Evolutionary conservation across 805 yeast species (phyloP).

Genomic region (Pichia membranifaciens): DNA sequence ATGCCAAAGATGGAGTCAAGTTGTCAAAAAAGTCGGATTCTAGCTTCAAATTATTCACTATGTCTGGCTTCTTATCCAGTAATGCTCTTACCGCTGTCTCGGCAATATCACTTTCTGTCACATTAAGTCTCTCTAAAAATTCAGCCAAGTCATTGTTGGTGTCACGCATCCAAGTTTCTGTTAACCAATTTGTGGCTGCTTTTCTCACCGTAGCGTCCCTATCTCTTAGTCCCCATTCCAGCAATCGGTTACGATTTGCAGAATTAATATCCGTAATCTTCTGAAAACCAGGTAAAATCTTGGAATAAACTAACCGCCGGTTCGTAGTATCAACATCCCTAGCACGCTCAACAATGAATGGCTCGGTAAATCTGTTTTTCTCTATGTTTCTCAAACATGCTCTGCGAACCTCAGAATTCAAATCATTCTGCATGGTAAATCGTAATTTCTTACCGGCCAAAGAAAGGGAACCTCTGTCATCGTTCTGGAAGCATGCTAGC

Average conservation of each 20-base stretch:
- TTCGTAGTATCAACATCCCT: conserved; percentile 70
- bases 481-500: conserved; percentile 67
- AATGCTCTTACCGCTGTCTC: conserved; percentile 60
- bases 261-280: conserved; percentile 48
- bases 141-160: conserved; percentile 67
- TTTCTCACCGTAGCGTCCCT: conserved; percentile 67
- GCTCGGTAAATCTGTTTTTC: conserved; percentile 46
- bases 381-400: conserved; percentile 72
- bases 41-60: conserved; percentile 53
- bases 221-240: conserved; percentile 84
- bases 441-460: conserved; percentile 44
- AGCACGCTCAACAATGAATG: conserved; percentile 69
- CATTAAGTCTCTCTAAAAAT: conserved; percentile 65
- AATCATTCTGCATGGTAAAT: conserved; percentile 64
- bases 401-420: conserved; percentile 83
- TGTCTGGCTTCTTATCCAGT: conserved; percentile 56
- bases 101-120: conserved; percentile 61
- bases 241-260: conserved; percentile 55
- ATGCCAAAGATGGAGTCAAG: conserved; percentile 68
- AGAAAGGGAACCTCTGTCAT: conserved; percentile 38
- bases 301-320: conserved; percentile 66
- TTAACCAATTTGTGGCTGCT: conserved; percentile 69
- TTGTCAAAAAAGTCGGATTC: conserved; percentile 63
- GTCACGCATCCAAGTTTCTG: conserved; percentile 64
- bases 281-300: conserved; percentile 61